Base-by-base conservation (phyloP, 2,329 filamentous ascomycete genomes). In the Plenodomus tracheiphilus region DNA sequence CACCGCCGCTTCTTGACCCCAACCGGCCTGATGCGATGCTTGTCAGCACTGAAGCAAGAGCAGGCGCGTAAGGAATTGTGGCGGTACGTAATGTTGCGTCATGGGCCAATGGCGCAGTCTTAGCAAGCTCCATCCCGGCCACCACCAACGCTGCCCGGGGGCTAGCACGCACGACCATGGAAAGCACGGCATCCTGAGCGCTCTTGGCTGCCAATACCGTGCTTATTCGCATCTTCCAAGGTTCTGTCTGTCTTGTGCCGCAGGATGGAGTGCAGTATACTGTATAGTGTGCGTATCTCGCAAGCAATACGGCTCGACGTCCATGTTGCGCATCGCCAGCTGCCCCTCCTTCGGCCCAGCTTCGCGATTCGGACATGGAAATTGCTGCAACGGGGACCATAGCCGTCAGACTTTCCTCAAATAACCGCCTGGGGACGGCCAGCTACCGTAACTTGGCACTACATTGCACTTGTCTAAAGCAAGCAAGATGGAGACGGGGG, bases 61-160 rank as follows among this genome's bases (percentile, higher is more conserved):
- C 46, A 42, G 49, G 56, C 51, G 51, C 53, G 47, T 50, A 42
- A 49, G 50, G 41, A 41, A 54, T 41, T 59, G 59, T 58, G 58
- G 59, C 61, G 35, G 35, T 62, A 53, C 47, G 56, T 54, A 49
- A 44, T 41, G 56, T 52, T 57, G 54, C 58, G 54, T 51, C 56
- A 55, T 47, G 36, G 17, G 36, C 28, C 38, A 34, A 59, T 57
- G 56, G 54, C 59, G 53, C 47, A 53, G 58, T 43, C 45, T 53
- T 49, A 46, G 54, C 45, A 32, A 32, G 6, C 28, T 32, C 49
- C 51, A 54, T 51, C 47, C 50, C 25, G 43, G 38, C 48, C 36
- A 34, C 43, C 36, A 47, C 35, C 47, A 36, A 39, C 45, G 46
- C 41, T 41, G 37, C 22, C 22, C 10, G 22, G 22, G n/a, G 21